Evolutionary conservation across 495 filamentous ascomycete genomes (phyloP).

Genomic region (Darksidea phi): DNA sequence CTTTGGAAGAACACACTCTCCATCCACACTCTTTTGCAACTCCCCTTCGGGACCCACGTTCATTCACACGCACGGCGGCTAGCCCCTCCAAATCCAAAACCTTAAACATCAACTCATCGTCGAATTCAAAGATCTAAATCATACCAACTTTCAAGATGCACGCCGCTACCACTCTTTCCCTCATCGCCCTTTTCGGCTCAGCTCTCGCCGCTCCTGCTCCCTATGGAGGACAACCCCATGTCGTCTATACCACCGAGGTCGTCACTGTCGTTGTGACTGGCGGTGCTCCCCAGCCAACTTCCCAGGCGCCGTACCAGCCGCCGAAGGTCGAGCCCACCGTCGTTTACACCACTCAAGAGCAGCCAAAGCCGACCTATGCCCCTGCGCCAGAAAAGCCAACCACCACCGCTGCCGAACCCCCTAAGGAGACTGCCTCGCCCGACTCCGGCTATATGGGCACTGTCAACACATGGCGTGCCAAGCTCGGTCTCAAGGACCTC

Average conservation of each 20-base stretch:
- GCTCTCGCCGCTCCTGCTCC: slow-evolving; percentile 8
- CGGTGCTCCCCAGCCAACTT: background rate
- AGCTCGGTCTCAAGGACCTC: slow-evolving; percentile 6
- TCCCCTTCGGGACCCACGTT: slow-evolving; percentile 5
- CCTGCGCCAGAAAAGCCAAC: background rate
- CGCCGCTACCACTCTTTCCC: background rate
- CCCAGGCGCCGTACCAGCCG: background rate
- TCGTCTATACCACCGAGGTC: slow-evolving; percentile 9
- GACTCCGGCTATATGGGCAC: slow-evolving; percentile 14
- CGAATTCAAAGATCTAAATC: slow-evolving; percentile 2
- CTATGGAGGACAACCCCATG: background rate
- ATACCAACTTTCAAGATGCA: slow-evolving; percentile 4
- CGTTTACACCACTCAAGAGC: background rate
- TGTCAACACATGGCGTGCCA: slow-evolving; percentile 7
- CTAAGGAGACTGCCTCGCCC: background rate
- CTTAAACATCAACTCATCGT: slow-evolving; percentile 5
- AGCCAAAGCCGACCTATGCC: background rate
- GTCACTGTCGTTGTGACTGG: slow-evolving; percentile 1
- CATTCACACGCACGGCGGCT: slow-evolving; percentile 7
- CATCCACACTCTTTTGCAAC: background rate
- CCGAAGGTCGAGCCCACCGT: background rate
- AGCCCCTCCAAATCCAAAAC: background rate
- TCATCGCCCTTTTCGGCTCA: slow-evolving; percentile 11
- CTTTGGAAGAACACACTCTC: background rate
- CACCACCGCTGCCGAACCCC: background rate